Conservation (phyloP, 192 early-diverging fungal genomes). For the Pilobolus umbonatus region DNA sequence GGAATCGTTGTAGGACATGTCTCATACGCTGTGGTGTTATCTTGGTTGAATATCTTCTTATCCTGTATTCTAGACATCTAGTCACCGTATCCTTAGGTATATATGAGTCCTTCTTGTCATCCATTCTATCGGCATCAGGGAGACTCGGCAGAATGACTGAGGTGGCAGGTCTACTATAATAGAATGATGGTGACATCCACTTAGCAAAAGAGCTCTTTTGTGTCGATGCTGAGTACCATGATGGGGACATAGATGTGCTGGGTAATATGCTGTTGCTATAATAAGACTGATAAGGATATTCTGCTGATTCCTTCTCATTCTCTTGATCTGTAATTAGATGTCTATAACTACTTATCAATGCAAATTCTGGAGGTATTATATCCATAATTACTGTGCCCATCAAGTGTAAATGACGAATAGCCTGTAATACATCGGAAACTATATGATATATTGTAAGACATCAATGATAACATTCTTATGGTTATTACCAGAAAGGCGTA, state of each 20-base stretch:
- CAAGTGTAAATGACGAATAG: constrained; percentile 23
- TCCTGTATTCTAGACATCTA: constrained; percentile 28
- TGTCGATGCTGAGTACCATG: constrained; percentile 34
- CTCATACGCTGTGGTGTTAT: constrained; percentile 32
- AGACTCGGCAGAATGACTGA: constrained; percentile 17
- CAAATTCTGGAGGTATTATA: constrained; percentile 35
- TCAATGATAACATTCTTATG: neutral
- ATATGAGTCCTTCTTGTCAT: neutral
- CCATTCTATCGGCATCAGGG: neutral
- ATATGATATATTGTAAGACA: neutral
- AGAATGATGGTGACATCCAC: constrained; percentile 36
- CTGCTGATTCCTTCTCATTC: neutral
- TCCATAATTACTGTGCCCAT: constrained; percentile 21
- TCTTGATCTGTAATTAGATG: constrained; percentile 5
- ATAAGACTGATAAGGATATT: constrained; percentile 22
- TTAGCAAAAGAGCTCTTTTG: constrained; percentile 29
- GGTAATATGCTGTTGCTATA: constrained; percentile 27
- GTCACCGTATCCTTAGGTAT: constrained; percentile 24
- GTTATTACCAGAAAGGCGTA: neutral
- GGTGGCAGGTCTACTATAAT: constrained; percentile 30
- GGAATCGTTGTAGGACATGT: constrained; percentile 31
- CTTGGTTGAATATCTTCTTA: constrained; percentile 29
- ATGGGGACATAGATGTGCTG: constrained; percentile 33
- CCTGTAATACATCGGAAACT: constrained; percentile 28
- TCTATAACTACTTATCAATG: constrained; percentile 18